Evolutionary conservation across 139 green algal genomes (phyloP).

Genomic region (Micromonas commoda): DNA sequence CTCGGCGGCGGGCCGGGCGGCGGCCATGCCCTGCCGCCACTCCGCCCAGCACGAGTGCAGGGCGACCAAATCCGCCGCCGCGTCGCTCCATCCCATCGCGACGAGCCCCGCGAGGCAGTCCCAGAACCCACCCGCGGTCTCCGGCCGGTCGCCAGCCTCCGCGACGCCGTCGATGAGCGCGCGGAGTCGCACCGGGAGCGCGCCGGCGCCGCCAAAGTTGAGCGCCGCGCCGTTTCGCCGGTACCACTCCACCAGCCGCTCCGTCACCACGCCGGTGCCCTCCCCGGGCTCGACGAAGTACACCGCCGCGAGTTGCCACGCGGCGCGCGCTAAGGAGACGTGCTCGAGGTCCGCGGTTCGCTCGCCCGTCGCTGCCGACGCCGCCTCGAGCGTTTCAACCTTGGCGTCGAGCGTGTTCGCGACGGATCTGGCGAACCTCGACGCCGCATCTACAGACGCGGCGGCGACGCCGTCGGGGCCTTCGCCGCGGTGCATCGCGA

Average conservation of each 20-base stretch:
- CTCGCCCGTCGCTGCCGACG: background rate
- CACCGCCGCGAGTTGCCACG: background rate
- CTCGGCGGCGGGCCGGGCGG: background rate
- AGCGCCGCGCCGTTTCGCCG: background rate
- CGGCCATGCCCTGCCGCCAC: conserved; percentile 2
- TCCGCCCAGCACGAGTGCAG: conserved; percentile 11
- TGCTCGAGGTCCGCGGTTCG: background rate
- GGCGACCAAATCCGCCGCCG: background rate
- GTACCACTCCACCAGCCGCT: background rate
- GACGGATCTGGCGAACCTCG: no score
- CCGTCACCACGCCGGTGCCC: background rate
- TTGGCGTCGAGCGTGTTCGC: no score
- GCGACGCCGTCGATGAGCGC: background rate
- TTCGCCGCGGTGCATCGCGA: no score
- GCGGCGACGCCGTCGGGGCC: no score
- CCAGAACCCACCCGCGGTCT: background rate
- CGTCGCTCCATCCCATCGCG: conserved; percentile 15
- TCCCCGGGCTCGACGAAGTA: background rate
- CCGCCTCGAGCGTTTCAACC: background rate
- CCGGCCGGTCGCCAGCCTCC: background rate
- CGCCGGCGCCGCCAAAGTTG: background rate
- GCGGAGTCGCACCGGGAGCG: background rate
- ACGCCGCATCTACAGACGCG: no score
- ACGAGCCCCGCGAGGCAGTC: background rate
- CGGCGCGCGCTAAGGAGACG: background rate